These are phyloP conservation scores for Kwoniella botswanensis DNA, from an alignment of 768 basidiomycete genomes.

Conservation along the genomic window DNA sequence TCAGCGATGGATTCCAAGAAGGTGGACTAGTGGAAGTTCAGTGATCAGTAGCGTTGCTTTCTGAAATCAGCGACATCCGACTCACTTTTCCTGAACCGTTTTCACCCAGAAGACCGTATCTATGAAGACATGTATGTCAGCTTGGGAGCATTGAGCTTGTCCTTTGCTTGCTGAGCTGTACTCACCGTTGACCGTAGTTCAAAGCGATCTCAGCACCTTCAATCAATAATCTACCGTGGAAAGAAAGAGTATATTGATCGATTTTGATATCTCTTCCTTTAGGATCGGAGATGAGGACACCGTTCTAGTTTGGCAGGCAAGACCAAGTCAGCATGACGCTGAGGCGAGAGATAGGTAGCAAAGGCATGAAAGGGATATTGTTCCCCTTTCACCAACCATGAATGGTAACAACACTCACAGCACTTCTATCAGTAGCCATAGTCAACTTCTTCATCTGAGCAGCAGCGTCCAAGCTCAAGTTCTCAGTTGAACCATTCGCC, in stretches of 20 bases:
- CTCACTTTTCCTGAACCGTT: constrained; percentile 97
- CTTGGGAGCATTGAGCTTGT: background rate
- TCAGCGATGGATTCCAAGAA: constrained; percentile 94
- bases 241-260: constrained; percentile 90
- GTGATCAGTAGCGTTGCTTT: background rate
- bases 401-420: constrained; percentile 32
- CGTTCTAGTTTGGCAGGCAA: constrained; percentile 59
- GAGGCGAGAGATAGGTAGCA: background rate
- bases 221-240: constrained; percentile 82
- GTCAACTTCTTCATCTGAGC: constrained; percentile 81
- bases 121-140: constrained; percentile 18
- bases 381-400: background rate
- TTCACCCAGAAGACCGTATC: constrained; percentile 92
- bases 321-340: too few species aligned
- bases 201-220: constrained; percentile 60
- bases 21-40: constrained; percentile 69
- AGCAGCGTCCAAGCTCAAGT: constrained; percentile 63
- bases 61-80: background rate
- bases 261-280: constrained; percentile 98
- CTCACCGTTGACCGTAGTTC: constrained; percentile 54
- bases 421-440: constrained; percentile 85
- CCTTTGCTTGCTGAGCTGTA: background rate
- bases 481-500: constrained; percentile 78
- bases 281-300: constrained; percentile 88
- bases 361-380: background rate